Base-by-base conservation (phyloP, 768 basidiomycete genomes). In the Suillus hirtellus region DNA sequence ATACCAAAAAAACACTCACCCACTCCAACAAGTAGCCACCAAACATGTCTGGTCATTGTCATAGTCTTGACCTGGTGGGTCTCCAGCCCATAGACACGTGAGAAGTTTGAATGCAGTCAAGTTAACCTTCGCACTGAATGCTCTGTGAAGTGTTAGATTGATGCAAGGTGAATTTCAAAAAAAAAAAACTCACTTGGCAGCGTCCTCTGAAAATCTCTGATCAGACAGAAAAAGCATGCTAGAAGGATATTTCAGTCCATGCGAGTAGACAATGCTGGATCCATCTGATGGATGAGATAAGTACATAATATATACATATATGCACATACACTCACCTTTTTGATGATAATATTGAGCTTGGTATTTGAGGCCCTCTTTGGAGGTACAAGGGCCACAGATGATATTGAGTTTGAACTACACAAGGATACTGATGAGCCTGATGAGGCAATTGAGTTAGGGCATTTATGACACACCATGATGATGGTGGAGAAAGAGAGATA, bases 1-100 rank as follows among this genome's bases (percentile, higher is more conserved):
- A n/a, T n/a, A n/a, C n/a, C n/a, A n/a, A n/a, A n/a, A 43, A 49
- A 42, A 21, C 2, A 52, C 61, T 40, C 53, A 65, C 64, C 24
- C 47, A 34, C 15, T 65, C 64, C 10, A 62, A 35, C 4, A 59
- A 44, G 34, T 52, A 54, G 2, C 64, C 58, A 7, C 40, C 40
- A 24, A 65, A 60, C 21, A 63, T 37, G 37, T 61, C 64, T 65
- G 31, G 8, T 44, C 9, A 7, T 44, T 8, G 9, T 44, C 8
- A 1, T 44, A 44, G 43, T 44, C 43, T 19, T 19, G 7, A 19
- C 43, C 43, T 44, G 43, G 43, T 19, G 19, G 43, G 43, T 44
- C 43, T 19, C 43, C 19, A 9, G 43, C 17, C 43, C 43, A 44
- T 9, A 44, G 43, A 7, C 19, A 44, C 19, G 43, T 19, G 3